These are phyloP conservation scores for Sugiyamaella japonica DNA, from an alignment of 1,139 yeast genomes.

Conservation along the genomic window DNA sequence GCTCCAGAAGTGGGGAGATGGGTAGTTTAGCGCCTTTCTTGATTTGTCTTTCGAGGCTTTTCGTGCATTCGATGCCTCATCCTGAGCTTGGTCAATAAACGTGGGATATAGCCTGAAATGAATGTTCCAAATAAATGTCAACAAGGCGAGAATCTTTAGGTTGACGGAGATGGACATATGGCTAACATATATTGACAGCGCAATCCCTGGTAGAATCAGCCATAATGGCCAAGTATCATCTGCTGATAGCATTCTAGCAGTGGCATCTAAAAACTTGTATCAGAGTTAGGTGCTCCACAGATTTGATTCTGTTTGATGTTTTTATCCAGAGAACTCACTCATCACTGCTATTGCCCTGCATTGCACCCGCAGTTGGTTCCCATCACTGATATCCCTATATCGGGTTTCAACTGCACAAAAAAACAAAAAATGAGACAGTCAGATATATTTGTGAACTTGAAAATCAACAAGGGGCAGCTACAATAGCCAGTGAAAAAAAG, in stretches of 20 bases:
- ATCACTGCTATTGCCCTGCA: no score
- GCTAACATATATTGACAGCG: conserved; percentile 10
- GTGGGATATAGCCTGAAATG: conserved; percentile 27
- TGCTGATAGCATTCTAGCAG: conserved; percentile 10
- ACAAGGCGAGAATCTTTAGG: conserved; percentile 24
- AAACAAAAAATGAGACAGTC: no score
- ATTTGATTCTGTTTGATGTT: not conserved
- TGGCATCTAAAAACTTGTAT: not conserved
- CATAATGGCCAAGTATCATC: conserved; percentile 24
- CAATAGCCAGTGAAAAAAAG: no score
- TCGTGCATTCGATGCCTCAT: not conserved
- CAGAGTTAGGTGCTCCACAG: not conserved
- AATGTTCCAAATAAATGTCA: conserved; percentile 29
- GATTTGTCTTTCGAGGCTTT: conserved; percentile 15
- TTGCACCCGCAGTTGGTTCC: no score
- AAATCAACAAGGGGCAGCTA: no score
- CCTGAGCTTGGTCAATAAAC: conserved; percentile 15
- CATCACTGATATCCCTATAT: not conserved
- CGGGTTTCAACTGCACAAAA: no score
- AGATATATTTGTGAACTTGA: no score
- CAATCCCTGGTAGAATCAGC: conserved; percentile 19
- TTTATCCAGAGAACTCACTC: not conserved
- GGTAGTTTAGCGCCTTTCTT: conserved; percentile 15
- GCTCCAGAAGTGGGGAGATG: conserved; percentile 21
- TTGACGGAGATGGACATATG: conserved; percentile 23